phyloP scores from a whole-genome alignment of 2,329 filamentous ascomycete species.

The Aspergillus persii region DNA sequence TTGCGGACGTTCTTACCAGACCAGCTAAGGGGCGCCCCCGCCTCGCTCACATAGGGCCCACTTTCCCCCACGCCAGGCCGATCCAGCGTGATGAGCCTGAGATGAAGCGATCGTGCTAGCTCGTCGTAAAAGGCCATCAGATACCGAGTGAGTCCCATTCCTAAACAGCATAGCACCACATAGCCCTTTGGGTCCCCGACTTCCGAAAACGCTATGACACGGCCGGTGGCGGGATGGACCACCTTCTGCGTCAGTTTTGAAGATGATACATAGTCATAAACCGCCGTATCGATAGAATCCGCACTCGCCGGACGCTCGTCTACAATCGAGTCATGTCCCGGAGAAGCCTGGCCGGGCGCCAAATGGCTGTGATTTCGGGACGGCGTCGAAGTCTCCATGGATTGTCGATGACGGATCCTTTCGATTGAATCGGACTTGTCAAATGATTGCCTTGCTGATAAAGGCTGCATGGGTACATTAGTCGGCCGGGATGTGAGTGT shows the following conservation, averaged over 20 bases:
- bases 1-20: slow-evolving; percentile 62
- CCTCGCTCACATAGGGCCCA: slow-evolving; percentile 76
- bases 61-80: slow-evolving; percentile 92
- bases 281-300: slow-evolving; percentile 85
- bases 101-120: slow-evolving; percentile 78
- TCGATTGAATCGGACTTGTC: slow-evolving; percentile 32
- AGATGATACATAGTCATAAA: slow-evolving; percentile 79
- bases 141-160: slow-evolving; percentile 95
- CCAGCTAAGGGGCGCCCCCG: slow-evolving; percentile 87
- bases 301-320: slow-evolving; percentile 74
- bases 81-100: slow-evolving; percentile 90
- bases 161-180: slow-evolving; percentile 93
- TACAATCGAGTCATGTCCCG: slow-evolving; percentile 47
- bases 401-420: slow-evolving; percentile 26
- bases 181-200: slow-evolving; percentile 90
- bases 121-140: slow-evolving; percentile 98
- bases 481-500: slow-evolving; percentile 29
- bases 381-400: slow-evolving; percentile 29
- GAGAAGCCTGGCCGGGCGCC: slow-evolving; percentile 37
- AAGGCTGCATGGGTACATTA: slow-evolving; percentile 25
- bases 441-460: slow-evolving; percentile 24
- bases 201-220: slow-evolving; percentile 92
- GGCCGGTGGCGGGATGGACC: slow-evolving; percentile 77
- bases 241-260: slow-evolving; percentile 86
- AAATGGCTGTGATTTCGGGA: slow-evolving; percentile 37